phyloP scores from a whole-genome alignment of 2,329 filamentous ascomycete species.

The Aspergillus amoenus region DNA sequence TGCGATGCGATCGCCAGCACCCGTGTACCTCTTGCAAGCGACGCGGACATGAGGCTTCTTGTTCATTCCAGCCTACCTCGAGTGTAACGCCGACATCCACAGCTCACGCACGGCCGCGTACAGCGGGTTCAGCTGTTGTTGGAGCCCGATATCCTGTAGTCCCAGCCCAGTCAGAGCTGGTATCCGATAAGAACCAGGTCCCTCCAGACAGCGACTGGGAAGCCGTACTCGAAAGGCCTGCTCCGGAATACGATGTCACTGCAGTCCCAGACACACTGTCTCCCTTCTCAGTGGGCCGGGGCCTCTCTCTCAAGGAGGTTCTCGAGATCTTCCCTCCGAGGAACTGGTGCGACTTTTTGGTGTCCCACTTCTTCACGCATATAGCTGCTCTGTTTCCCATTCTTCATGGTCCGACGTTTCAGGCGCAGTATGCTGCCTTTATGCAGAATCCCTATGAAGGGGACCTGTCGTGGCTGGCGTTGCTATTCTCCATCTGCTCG shows the following conservation, averaged over 20 bases:
- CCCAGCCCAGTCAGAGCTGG: no score
- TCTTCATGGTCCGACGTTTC: slow-evolving; percentile 9
- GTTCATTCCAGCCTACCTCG: not conserved
- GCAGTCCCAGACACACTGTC: no score
- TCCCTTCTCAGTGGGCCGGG: not conserved
- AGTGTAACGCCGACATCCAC: no score
- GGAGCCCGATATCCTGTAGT: no score
- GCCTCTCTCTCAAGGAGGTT: slow-evolving; percentile 11
- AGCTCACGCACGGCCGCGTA: no score
- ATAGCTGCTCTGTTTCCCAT: slow-evolving; percentile 1
- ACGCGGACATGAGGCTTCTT: not conserved
- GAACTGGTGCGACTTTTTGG: slow-evolving; percentile 1
- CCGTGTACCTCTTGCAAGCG: not conserved
- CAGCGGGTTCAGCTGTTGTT: no score
- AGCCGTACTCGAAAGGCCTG: not conserved
- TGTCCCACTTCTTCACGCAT: not conserved
- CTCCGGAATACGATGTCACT: no score
- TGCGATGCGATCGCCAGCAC: slow-evolving; percentile 3
- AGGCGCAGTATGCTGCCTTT: slow-evolving; percentile 2
- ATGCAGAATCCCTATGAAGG: slow-evolving; percentile 15
- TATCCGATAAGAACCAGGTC: not conserved
- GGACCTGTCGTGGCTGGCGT: slow-evolving; percentile 28
- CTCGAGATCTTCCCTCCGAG: slow-evolving; percentile 6
- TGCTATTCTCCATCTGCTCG: slow-evolving; percentile 28
- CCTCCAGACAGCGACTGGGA: not conserved